phyloP scores from a whole-genome alignment of 176 grass and related monocot genomes.

The Carex cristatella region DNA sequence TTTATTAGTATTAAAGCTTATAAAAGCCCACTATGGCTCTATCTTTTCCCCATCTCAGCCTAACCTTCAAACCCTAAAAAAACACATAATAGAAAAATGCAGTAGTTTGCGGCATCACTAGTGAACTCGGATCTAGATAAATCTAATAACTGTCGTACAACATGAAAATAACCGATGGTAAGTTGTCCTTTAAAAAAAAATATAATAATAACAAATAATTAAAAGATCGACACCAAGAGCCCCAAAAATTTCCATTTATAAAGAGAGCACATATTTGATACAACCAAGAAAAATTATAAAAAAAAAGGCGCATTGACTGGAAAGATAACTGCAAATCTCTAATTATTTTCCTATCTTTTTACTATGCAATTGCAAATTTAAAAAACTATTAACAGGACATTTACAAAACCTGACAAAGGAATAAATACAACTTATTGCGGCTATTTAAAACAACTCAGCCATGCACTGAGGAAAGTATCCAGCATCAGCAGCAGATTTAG shows the following conservation, averaged over 20 bases:
- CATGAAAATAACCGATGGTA: background rate
- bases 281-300: background rate
- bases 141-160: background rate
- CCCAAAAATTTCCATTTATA: background rate
- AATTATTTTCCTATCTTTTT: background rate
- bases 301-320: background rate
- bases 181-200: background rate
- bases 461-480: conserved; percentile 63
- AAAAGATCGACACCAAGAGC: background rate
- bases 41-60: background rate
- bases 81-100: background rate
- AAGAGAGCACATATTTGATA: background rate
- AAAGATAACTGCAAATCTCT: background rate
- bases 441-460: conserved; percentile 58
- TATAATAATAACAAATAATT: background rate
- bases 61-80: no score
- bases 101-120: background rate
- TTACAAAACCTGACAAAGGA: conserved; percentile 14
- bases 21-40: background rate
- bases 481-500: conserved; percentile 41
- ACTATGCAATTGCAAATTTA: conserved; percentile 2
- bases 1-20: background rate
- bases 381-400: background rate
- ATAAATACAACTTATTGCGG: background rate
- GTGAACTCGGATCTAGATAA: background rate